Evolutionary conservation across 306 rosid genomes (phyloP), one percentile per base, ranked within the genome.

Genomic region (Urtica urens): DNA sequence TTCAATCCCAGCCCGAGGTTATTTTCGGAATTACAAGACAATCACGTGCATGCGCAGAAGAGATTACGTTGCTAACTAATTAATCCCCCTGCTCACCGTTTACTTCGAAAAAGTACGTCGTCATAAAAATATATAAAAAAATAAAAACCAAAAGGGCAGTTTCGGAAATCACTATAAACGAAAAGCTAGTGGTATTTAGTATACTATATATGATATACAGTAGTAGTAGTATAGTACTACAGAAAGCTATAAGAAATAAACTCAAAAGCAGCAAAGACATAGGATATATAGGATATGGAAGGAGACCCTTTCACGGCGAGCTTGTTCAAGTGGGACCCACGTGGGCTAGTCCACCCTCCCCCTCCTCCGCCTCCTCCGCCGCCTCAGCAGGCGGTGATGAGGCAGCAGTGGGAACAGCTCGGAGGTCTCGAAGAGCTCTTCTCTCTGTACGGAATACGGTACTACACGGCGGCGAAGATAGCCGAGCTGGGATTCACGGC

Each of bases 401-500:
- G 14, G 20, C 4, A 60, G 47, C 29, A 46, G 72, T 0, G 75
- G 1, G 61, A 78, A 46, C 82, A 76, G 46, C 45, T 79, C 1
- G 84, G 77, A 1, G 95, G 95, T 0, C 70, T 90, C 27, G 99
- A 85, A 40, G 83, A 85, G 23, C 55, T 90, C 21, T 85, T 85
- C 72, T 92, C 82, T 28, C 83, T 92, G 9, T 90, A 90, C 52
- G 99, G 99, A 0, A 78, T 90, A 24, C 35, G 95, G 22, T 79
- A 68, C 79, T 81, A 55, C 81, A 90, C 97, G 16, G 94, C 79
- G 19, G 82, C 84, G 13, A 90, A 78, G 67, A 81, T 90, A 24
- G 87, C 95, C 0, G 95, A 90, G 69, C 92, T 90, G 0, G 99
- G 99, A 0, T 85, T 90, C 76, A 90, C 99, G 2, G 87, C 78